Percentiles rank a stretch among this genome's conserved stretches.
phyloP scores from a whole-genome alignment of 2,329 filamentous ascomycete species.

The Pezizomycotina sp. region DNA sequence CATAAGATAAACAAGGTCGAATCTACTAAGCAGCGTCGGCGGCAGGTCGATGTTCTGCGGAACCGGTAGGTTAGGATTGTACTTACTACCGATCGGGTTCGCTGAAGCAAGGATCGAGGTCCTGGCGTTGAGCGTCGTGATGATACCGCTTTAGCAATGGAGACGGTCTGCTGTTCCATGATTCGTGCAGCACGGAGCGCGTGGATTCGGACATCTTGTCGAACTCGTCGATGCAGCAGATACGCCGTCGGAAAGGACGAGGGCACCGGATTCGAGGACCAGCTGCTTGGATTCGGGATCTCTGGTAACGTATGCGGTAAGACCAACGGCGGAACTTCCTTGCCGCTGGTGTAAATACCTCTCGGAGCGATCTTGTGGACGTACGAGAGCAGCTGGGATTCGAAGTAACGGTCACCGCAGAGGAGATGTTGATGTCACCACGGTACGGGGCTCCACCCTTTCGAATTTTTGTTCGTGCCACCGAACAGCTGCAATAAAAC shows the following conservation, averaged over 20 bases:
- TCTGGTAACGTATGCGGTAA: conserved; percentile 61
- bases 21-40: conserved; percentile 83
- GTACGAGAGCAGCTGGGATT: conserved; percentile 86
- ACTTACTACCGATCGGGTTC: conserved; percentile 94
- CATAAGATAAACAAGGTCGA: conserved; percentile 92
- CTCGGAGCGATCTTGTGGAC: conserved; percentile 95
- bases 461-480: conserved; percentile 97
- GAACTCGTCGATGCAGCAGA: conserved; percentile 66
- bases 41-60: conserved; percentile 97
- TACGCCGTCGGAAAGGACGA: conserved; percentile 57
- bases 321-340: conserved; percentile 57
- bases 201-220: conserved; percentile 67
- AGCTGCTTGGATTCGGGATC: conserved; percentile 58
- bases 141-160: conserved; percentile 66
- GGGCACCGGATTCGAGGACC: conserved; percentile 56
- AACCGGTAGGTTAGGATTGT: conserved; percentile 88
- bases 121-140: conserved; percentile 79
- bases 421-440: conserved; percentile 95
- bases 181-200: conserved; percentile 59
- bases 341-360: conserved; percentile 60
- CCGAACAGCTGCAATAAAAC: conserved; percentile 93
- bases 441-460: conserved; percentile 93
- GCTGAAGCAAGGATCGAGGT: conserved; percentile 93
- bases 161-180: conserved; percentile 67
- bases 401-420: conserved; percentile 88